Base-by-base conservation (phyloP, 352 stramenopile species). In the Aphanomyces cochlioides region DNA sequence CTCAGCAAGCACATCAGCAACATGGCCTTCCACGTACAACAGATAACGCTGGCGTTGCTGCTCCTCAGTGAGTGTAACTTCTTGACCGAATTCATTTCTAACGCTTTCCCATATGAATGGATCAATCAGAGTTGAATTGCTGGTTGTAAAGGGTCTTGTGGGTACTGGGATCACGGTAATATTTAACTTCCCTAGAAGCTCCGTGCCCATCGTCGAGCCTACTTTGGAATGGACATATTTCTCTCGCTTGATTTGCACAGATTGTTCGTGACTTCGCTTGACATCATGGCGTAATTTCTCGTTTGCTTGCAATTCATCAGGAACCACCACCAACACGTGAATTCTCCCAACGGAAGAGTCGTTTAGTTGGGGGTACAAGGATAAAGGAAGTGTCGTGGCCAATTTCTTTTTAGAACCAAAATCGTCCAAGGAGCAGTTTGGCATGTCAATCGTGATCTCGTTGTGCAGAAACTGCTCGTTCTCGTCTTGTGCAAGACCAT, bases 21-120 rank as follows among this genome's bases (percentile, higher is more conserved):
- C 80, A 60, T 77, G 78, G 68, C 10, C 5, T 73, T 82, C 72
- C 57, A 82, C 69, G 36, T 80, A 83, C 56, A 28, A 17, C 34
- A 70, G 70, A 73, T 80, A 79, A 67, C 47, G 56, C 37, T 67
- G 54, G 36, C 67, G 77, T 50, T 77, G 72, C 57, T 66, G 57
- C 53, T 78, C 70, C 58, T 84, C 74, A 17, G 48, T 78, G 41
- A 82, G 74, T 47, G 39, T 21, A 21, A 72, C 59, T 48, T 45
- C 38, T 72, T 66, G 47, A 43, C 45, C 65, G 73, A 41, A 47
- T 64, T 39, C 63, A 72, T 65, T 47, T 19, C 7, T 12, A 45
- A 74, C 61, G 50, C 48, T 66, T 66, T 66, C 34, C 75, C 73
- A 82, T 50, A 58, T 59, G 67, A 75, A 72, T 66, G 66, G 60